Conservation (phyloP, 352 stramenopile species). For the Globisporangium orthogonon region DNA sequence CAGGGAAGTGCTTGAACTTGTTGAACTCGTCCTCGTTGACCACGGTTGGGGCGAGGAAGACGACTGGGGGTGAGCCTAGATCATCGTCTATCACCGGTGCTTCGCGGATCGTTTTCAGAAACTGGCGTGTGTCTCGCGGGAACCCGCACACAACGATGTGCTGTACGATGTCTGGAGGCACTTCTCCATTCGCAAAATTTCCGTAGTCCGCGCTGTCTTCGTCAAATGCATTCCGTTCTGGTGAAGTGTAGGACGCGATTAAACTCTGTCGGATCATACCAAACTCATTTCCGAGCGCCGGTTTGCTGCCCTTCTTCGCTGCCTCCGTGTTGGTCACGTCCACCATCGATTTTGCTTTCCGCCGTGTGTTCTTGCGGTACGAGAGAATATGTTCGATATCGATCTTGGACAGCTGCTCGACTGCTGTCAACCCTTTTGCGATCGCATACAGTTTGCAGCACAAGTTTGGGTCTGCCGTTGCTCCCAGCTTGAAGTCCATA, state of each 20-base stretch:
- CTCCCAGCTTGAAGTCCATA: constrained; percentile 74
- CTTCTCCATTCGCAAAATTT: constrained; percentile 37
- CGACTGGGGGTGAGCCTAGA: constrained; percentile 31
- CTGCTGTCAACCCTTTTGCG: constrained; percentile 40
- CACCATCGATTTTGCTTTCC: constrained; percentile 41
- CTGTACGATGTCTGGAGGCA: constrained; percentile 27
- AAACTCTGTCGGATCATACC: constrained; percentile 50
- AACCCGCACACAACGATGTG: constrained; percentile 76
- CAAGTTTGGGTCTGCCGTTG: constrained; percentile 61
- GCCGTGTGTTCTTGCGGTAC: constrained; percentile 63
- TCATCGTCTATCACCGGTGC: constrained; percentile 33
- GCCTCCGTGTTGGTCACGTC: constrained; percentile 22
- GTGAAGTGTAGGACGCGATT: constrained; percentile 43
- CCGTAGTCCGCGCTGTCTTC: constrained; percentile 33
- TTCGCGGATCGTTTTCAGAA: constrained; percentile 67
- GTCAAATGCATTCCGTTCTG: constrained; percentile 18
- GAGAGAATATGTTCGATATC: constrained; percentile 66
- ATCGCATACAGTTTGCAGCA: constrained; percentile 81
- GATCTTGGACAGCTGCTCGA: constrained; percentile 57
- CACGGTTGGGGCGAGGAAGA: constrained; percentile 45
- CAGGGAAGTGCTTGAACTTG: constrained; percentile 38
- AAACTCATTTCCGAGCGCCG: constrained; percentile 50
- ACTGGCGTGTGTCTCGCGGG: constrained; percentile 53
- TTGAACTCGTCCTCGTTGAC: constrained; percentile 55
- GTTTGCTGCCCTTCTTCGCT: constrained; percentile 44